Conservation (phyloP, 1,284 basidiomycete species). For the Neolentinus lepideus region DNA sequence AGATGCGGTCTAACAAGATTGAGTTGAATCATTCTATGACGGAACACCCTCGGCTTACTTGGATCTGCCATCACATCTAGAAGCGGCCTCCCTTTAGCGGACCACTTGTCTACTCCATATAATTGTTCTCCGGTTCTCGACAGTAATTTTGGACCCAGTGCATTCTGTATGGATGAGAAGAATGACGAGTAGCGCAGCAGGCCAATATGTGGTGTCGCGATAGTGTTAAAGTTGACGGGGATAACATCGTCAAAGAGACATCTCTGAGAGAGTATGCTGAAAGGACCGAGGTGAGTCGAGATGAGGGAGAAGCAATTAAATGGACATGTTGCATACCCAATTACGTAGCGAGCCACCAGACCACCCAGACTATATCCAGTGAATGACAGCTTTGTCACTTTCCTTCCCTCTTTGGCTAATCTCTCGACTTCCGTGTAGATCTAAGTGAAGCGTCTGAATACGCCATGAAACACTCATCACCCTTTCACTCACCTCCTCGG, state of each 20-base stretch:
- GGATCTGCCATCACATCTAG: constrained; percentile 85
- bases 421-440: constrained; percentile 43
- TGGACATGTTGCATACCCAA: constrained; percentile 43
- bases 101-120: constrained; percentile 71
- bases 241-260: constrained; percentile 61
- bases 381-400: constrained; percentile 61
- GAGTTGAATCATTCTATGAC: neutral
- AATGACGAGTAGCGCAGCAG: constrained; percentile 52
- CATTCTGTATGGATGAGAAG: constrained; percentile 48
- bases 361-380: constrained; percentile 82
- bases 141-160: constrained; percentile 68
- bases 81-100: constrained; percentile 59
- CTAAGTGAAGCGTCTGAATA: constrained; percentile 22
- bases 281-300: constrained; percentile 6
- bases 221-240: constrained; percentile 75
- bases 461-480: neutral
- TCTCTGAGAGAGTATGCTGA: constrained; percentile 56
- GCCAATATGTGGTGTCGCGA: constrained; percentile 81
- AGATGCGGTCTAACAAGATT: constrained; percentile 53
- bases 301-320: neutral
- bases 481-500: constrained; percentile 47
- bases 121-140: constrained; percentile 80
- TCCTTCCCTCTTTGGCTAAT: constrained; percentile 43
- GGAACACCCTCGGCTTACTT: constrained; percentile 34
- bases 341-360: constrained; percentile 68